Evolutionary conservation across 768 basidiomycete genomes (phyloP).

Genomic region (Leucocoprinus birnbaumii): DNA sequence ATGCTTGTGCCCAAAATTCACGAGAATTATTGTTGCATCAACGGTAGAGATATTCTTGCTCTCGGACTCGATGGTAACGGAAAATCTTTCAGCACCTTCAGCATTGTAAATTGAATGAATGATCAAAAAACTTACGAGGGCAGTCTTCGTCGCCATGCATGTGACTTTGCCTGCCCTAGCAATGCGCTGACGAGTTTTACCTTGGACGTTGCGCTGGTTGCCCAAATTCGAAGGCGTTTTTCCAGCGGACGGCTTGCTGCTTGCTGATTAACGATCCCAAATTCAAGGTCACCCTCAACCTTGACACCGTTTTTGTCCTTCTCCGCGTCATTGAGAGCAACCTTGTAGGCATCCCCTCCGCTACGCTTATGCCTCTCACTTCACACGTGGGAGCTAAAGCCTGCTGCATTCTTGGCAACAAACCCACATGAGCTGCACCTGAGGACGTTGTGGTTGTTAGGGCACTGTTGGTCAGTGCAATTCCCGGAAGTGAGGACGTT

Average conservation of each 20-base stretch:
- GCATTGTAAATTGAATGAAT: no score
- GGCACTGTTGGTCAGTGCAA: slow-evolving; percentile 30
- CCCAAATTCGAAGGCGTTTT: slow-evolving; percentile 19
- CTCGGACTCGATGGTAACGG: slow-evolving; percentile 15
- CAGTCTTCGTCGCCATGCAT: background rate
- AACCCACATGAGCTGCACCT: slow-evolving; percentile 36
- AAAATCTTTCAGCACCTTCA: slow-evolving; percentile 21
- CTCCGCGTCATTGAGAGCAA: slow-evolving; percentile 47
- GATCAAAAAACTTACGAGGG: background rate
- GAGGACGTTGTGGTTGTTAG: slow-evolving; percentile 30
- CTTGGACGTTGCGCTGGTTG: slow-evolving; percentile 24
- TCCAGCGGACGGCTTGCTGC: slow-evolving; percentile 15
- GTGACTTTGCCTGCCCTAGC: background rate
- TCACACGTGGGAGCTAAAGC: background rate
- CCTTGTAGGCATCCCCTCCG: slow-evolving; percentile 23
- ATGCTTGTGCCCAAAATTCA: slow-evolving; percentile 31
- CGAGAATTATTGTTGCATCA: slow-evolving; percentile 22
- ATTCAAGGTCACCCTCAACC: slow-evolving; percentile 43
- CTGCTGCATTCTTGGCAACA: slow-evolving; percentile 13
- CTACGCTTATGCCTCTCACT: background rate
- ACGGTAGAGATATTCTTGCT: slow-evolving; percentile 20
- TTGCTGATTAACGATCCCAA: slow-evolving; percentile 45
- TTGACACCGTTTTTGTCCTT: slow-evolving; percentile 51
- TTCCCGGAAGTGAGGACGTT: slow-evolving; percentile 30
- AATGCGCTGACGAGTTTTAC: slow-evolving; percentile 17